A percentile compares a stretch with the other conserved stretches of the same genome.
phyloP scores from a whole-genome alignment of 2,329 filamentous ascomycete species.

The Byssochlamys sp. region DNA sequence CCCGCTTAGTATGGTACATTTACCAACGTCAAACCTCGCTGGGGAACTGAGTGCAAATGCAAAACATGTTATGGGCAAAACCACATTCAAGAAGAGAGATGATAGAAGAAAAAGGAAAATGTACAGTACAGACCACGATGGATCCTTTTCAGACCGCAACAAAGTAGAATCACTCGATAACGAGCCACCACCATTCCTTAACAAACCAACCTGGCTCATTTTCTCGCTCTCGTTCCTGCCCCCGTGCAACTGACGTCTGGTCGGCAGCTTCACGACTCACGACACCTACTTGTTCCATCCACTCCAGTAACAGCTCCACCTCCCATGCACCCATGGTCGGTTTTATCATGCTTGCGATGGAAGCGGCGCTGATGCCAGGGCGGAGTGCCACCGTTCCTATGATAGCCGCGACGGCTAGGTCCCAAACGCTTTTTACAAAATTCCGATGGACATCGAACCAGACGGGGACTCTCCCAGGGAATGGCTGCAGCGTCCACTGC shows the following conservation, averaged over 20 bases:
- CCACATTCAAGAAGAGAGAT: background rate
- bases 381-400: constrained; percentile 33
- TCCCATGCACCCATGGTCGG: constrained; percentile 36
- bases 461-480: constrained; percentile 30
- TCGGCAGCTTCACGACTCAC: constrained; percentile 5
- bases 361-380: constrained; percentile 28
- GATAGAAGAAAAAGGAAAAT: background rate
- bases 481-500: background rate
- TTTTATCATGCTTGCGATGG: constrained; percentile 29
- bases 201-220: constrained; percentile 21
- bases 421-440: constrained; percentile 31
- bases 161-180: constrained; percentile 11
- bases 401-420: constrained; percentile 31
- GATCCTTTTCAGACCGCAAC: background rate
- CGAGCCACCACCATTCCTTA: constrained; percentile 36
- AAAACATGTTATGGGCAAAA: background rate
- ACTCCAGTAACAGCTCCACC: constrained; percentile 30
- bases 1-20: background rate
- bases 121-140: background rate
- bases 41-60: background rate
- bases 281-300: constrained; percentile 26
- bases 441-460: constrained; percentile 42
- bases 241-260: constrained; percentile 11
- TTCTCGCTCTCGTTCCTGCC: constrained; percentile 8
- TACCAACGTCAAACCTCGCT: background rate